Percentiles rank a stretch among this genome's conserved stretches.
Evolutionary conservation across 139 green algal genomes (phyloP).

Genomic region (Coelastrella sp.): DNA sequence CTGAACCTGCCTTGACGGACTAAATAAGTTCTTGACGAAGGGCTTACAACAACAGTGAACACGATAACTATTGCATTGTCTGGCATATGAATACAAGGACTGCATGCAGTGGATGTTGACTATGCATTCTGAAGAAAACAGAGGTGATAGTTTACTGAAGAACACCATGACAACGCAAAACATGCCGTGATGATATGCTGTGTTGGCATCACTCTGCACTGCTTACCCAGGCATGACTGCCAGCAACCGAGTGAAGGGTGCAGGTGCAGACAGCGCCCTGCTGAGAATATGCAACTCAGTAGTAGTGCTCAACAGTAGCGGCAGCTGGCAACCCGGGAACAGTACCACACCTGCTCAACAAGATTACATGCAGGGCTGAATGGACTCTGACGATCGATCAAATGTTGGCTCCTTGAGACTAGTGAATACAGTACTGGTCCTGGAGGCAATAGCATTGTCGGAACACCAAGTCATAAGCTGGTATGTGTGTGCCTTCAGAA

Average conservation of each 20-base stretch:
- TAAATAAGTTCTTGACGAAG: background rate
- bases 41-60: too few relatives aligned
- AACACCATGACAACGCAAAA: background rate
- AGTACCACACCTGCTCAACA: slow-evolving; percentile 46
- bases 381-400: background rate
- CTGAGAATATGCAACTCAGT: slow-evolving; percentile 30
- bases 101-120: too few relatives aligned
- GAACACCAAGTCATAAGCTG: too few relatives aligned
- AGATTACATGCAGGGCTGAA: background rate
- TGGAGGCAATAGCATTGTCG: too few relatives aligned
- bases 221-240: slow-evolving; percentile 39
- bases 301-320: slow-evolving; percentile 28
- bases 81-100: too few relatives aligned
- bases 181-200: background rate
- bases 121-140: too few relatives aligned
- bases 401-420: too few relatives aligned
- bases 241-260: slow-evolving; percentile 19
- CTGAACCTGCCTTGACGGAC: background rate
- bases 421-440: too few relatives aligned
- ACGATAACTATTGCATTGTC: too few relatives aligned
- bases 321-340: slow-evolving; percentile 38
- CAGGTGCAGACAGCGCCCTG: background rate
- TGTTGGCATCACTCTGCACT: background rate
- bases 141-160: background rate
- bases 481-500: too few relatives aligned